These are phyloP conservation scores for Phytopythium helicoides DNA, from an alignment of 352 stramenopile species.

Conservation along the genomic window DNA sequence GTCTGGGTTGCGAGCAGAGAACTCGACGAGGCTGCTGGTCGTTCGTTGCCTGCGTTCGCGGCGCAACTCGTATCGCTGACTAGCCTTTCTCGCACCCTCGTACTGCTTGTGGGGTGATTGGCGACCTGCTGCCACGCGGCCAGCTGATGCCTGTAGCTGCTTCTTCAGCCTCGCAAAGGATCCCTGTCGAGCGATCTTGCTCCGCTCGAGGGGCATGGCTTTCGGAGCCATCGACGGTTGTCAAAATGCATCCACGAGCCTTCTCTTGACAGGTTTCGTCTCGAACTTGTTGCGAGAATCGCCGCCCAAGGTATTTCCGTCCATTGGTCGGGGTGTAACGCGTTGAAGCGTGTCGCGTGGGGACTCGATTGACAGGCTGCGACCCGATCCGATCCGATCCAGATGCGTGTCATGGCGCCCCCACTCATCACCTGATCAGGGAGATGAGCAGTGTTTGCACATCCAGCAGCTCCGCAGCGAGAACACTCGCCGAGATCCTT, in stretches of 20 bases:
- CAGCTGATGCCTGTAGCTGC: neutral
- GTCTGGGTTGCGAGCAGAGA: constrained; percentile 46
- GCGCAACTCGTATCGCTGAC: constrained; percentile 31
- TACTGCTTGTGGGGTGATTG: constrained; percentile 19
- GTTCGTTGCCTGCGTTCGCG: constrained; percentile 26
- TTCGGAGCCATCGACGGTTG: no score
- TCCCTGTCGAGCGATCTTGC: neutral
- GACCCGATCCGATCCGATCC: no score
- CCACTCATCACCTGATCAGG: neutral
- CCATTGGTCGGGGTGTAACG: no score
- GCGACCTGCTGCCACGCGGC: neutral
- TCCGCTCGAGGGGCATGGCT: no score
- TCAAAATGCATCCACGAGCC: neutral
- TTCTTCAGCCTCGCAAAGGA: constrained; percentile 1
- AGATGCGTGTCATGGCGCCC: no score
- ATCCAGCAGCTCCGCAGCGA: neutral
- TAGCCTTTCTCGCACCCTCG: constrained; percentile 30
- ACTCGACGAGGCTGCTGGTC: constrained; percentile 31
- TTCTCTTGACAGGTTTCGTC: neutral
- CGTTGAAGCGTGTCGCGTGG: no score
- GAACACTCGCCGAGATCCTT: neutral
- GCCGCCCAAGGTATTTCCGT: no score
- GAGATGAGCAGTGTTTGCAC: constrained; percentile 4
- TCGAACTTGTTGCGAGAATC: no score
- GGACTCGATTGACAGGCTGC: no score